Percentiles rank a stretch among this genome's conserved stretches.
Evolutionary conservation across 768 basidiomycete genomes (phyloP).

Genomic region (Pulveroboletus sp.): DNA sequence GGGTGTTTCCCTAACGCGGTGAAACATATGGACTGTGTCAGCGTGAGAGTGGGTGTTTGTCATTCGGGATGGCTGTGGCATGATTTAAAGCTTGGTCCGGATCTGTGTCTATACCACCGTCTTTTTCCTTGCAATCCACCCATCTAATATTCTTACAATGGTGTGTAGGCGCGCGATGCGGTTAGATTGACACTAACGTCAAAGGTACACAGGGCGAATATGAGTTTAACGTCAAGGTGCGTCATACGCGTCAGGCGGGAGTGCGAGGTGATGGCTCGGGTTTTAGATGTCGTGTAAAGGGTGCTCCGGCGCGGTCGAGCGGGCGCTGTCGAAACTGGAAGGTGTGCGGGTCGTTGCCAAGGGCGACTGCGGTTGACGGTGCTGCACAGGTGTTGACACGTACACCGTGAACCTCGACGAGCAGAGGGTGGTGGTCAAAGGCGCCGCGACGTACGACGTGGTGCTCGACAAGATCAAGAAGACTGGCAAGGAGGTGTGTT

Average conservation of each 20-base stretch:
- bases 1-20: not conserved
- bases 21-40: not conserved
- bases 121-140: slow-evolving; percentile 1
- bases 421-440: slow-evolving; percentile 72
- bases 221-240: slow-evolving; percentile 82
- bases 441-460: slow-evolving; percentile 57
- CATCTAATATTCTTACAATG: slow-evolving; percentile 11
- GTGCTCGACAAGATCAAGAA: slow-evolving; percentile 77
- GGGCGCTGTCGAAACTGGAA: slow-evolving; percentile 68
- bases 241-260: not conserved
- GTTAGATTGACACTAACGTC: slow-evolving; percentile 1
- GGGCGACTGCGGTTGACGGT: not conserved
- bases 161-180: slow-evolving; percentile 9
- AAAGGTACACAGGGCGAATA: slow-evolving; percentile 37
- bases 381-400: slow-evolving; percentile 21
- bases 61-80: not conserved
- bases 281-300: slow-evolving; percentile 82
- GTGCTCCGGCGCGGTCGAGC: slow-evolving; percentile 79
- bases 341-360: slow-evolving; percentile 13
- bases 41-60: slow-evolving; percentile 19
- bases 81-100: slow-evolving; percentile 5
- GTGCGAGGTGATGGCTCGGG: slow-evolving; percentile 1
- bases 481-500: slow-evolving; percentile 83
- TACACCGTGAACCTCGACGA: slow-evolving; percentile 64
- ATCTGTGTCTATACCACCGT: not conserved